A percentile compares a stretch with the other conserved stretches of the same genome.
phyloP scores from a whole-genome alignment of 352 stramenopile genomes.

The Pythium insidiosum region DNA sequence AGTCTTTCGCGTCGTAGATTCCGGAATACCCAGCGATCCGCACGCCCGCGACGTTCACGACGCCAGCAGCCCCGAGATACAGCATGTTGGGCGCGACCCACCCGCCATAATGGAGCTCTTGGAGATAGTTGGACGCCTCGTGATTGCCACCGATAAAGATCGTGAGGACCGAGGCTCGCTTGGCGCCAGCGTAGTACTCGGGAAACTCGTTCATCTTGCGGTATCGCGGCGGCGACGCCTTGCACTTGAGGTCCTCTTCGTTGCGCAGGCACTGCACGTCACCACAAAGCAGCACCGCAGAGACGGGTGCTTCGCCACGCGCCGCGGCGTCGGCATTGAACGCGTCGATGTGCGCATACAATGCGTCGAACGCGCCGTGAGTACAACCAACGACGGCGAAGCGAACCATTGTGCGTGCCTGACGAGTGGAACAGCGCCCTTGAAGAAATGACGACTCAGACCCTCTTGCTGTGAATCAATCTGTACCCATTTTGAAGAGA shows the following conservation, averaged over 20 bases:
- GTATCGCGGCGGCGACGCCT: slow-evolving; percentile 91
- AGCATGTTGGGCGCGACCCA: slow-evolving; percentile 96
- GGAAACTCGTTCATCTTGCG: slow-evolving; percentile 75
- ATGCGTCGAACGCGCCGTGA: slow-evolving; percentile 90
- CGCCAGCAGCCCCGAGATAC: slow-evolving; percentile 87
- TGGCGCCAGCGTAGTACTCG: slow-evolving; percentile 88
- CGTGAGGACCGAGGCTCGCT: slow-evolving; percentile 84
- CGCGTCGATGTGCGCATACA: slow-evolving; percentile 84
- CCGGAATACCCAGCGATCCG: slow-evolving; percentile 90
- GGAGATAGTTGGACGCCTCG: slow-evolving; percentile 90
- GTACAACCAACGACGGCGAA: slow-evolving; percentile 90
- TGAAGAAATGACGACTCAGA: too few relatives aligned
- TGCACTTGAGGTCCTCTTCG: slow-evolving; percentile 74
- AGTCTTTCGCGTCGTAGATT: slow-evolving; percentile 88
- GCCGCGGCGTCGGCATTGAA: slow-evolving; percentile 23
- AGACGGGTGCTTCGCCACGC: slow-evolving; percentile 36
- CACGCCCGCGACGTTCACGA: slow-evolving; percentile 73
- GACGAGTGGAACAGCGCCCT: too few relatives aligned
- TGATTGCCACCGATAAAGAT: slow-evolving; percentile 96
- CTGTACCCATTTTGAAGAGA: too few relatives aligned
- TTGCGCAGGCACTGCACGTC: slow-evolving; percentile 95
- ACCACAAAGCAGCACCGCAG: slow-evolving; percentile 91
- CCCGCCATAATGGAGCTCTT: slow-evolving; percentile 92
- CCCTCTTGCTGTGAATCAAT: too few relatives aligned
- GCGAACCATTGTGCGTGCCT: slow-evolving; percentile 14